These are phyloP conservation scores for Globisporangium mamillatum DNA, from an alignment of 352 stramenopile genomes.

Conservation along the genomic window DNA sequence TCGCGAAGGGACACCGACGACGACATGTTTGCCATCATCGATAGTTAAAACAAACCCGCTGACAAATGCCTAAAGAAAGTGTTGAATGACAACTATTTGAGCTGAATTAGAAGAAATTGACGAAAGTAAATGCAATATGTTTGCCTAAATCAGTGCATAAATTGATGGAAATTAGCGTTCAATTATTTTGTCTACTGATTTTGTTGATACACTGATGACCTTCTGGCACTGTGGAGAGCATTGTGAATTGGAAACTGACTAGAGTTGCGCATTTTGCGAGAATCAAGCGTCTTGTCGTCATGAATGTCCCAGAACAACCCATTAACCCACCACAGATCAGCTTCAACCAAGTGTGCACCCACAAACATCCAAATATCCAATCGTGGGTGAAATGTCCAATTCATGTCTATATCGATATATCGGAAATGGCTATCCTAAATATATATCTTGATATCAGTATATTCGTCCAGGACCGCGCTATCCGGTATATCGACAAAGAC, in stretches of 20 bases:
- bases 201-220: no score
- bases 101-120: background rate
- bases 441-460: background rate
- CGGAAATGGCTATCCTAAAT: background rate
- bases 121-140: background rate
- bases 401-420: background rate
- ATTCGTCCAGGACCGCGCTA: background rate
- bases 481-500: background rate
- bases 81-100: background rate
- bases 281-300: background rate
- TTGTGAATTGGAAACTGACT: background rate
- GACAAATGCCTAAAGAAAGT: background rate
- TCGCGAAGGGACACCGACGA: slow-evolving; percentile 5
- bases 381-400: background rate
- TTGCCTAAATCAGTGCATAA: background rate
- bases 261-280: background rate
- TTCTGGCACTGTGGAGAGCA: background rate
- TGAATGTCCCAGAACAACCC: slow-evolving; percentile 1
- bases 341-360: background rate
- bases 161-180: background rate
- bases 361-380: background rate
- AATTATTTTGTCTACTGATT: no score
- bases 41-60: background rate
- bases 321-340: background rate
- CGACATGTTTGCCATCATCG: background rate